phyloP scores from a whole-genome alignment of 2,329 filamentous ascomycete genomes.

The Cordyceps fumosorosea region DNA sequence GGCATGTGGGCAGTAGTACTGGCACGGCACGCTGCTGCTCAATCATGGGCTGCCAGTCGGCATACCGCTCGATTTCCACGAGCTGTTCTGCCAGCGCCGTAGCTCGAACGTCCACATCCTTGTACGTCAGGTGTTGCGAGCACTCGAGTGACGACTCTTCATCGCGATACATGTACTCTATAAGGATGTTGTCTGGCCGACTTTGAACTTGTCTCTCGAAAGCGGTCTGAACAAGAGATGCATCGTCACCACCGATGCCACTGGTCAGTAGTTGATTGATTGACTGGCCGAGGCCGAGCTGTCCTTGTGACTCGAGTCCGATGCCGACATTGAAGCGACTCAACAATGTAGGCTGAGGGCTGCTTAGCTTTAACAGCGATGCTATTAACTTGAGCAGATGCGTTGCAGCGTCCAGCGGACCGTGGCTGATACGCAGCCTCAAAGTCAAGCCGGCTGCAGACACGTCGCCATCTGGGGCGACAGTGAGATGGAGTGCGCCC shows the following conservation, averaged over 20 bases:
- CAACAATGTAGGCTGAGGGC: neutral
- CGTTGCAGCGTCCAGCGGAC: neutral
- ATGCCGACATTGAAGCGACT: neutral
- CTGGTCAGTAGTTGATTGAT: neutral
- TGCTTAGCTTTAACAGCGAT: neutral
- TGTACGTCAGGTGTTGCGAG: neutral
- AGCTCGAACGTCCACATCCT: neutral
- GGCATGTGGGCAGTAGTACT: slow-evolving; percentile 1
- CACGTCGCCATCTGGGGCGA: neutral
- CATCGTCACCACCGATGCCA: neutral
- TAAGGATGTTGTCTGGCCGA: neutral
- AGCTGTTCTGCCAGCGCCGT: neutral
- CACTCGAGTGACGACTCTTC: neutral
- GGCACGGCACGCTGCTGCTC: slow-evolving; percentile 10
- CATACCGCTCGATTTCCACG: neutral
- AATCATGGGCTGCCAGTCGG: slow-evolving; percentile 3
- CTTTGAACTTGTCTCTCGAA: neutral
- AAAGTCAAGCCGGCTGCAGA: neutral
- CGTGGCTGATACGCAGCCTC: neutral
- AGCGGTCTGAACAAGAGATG: neutral
- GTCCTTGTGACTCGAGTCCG: neutral
- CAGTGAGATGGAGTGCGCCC: neutral
- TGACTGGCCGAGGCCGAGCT: neutral
- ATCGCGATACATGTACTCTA: neutral
- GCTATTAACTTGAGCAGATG: neutral